Evolutionary conservation across 495 filamentous ascomycete species (phyloP).

Genomic region (Aspergillus diversus): DNA sequence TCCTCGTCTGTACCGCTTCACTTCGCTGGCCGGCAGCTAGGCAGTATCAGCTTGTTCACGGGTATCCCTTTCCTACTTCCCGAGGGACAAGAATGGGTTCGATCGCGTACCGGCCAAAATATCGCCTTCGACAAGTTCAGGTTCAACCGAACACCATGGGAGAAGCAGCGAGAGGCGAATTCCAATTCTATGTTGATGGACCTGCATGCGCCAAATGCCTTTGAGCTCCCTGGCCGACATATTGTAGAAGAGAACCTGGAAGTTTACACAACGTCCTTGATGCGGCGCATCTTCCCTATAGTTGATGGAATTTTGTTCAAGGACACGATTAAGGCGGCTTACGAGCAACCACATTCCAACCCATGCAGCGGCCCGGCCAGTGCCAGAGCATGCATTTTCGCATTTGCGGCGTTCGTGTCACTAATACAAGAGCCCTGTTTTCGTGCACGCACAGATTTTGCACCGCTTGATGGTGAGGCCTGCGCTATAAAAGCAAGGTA

Average conservation of each 20-base stretch:
- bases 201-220: conserved; percentile 24
- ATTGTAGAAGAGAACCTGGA: conserved; percentile 30
- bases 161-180: conserved; percentile 35
- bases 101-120: conserved; percentile 47
- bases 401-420: conserved; percentile 46
- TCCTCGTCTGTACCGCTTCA: conserved; percentile 47
- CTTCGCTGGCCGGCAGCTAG: conserved; percentile 52
- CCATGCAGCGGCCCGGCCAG: conserved; percentile 28
- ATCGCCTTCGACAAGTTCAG: conserved; percentile 42
- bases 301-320: conserved; percentile 45
- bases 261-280: conserved; percentile 30
- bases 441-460: background rate
- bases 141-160: conserved; percentile 38
- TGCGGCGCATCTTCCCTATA: conserved; percentile 49
- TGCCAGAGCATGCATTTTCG: conserved; percentile 47
- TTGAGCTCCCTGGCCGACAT: conserved; percentile 35
- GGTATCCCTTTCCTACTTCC: conserved; percentile 51
- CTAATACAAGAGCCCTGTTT: conserved; percentile 30
- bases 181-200: conserved; percentile 31
- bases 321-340: conserved; percentile 46
- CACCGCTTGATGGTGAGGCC: conserved; percentile 39
- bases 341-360: conserved; percentile 26
- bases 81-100: conserved; percentile 51
- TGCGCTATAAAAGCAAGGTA: conserved; percentile 42
- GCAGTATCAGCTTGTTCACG: conserved; percentile 48